Conservation (phyloP, 2,329 filamentous ascomycete species). For the Arthrinium phaeospermum region DNA sequence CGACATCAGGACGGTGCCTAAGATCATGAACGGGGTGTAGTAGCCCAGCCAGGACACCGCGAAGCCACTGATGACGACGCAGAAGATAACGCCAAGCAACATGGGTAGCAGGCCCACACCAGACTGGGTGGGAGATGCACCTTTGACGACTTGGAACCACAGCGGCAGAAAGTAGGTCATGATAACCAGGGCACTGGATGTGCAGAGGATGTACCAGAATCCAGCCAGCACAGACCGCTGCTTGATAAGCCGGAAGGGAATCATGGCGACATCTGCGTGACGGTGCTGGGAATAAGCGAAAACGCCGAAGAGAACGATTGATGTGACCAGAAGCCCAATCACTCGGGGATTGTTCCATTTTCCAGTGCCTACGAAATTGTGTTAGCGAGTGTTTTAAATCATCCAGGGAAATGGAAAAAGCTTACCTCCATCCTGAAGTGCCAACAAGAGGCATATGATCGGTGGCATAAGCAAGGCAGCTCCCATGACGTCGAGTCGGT, state of each 20-base stretch:
- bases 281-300: slow-evolving; percentile 17
- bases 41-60: slow-evolving; percentile 46
- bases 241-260: slow-evolving; percentile 3
- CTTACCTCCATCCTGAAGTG: slow-evolving; percentile 50
- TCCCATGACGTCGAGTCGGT: slow-evolving; percentile 37
- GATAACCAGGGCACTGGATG: slow-evolving; percentile 16
- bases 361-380: slow-evolving; percentile 22
- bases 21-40: slow-evolving; percentile 49
- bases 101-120: slow-evolving; percentile 62
- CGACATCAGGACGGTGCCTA: slow-evolving; percentile 44
- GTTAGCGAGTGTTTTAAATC: neutral
- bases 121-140: slow-evolving; percentile 56
- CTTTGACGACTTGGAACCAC: slow-evolving; percentile 61
- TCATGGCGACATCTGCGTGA: neutral
- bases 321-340: neutral
- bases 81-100: slow-evolving; percentile 56
- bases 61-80: slow-evolving; percentile 50
- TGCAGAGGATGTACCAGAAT: slow-evolving; percentile 23
- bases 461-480: slow-evolving; percentile 37
- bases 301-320: slow-evolving; percentile 8
- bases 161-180: slow-evolving; percentile 42
- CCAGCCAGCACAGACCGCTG: slow-evolving; percentile 19
- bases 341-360: neutral
- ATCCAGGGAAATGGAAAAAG: neutral
- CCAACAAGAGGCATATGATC: slow-evolving; percentile 52